Evolutionary conservation across 1,284 basidiomycete genomes (phyloP).

Genomic region (Cryptococcus wingfieldii): DNA sequence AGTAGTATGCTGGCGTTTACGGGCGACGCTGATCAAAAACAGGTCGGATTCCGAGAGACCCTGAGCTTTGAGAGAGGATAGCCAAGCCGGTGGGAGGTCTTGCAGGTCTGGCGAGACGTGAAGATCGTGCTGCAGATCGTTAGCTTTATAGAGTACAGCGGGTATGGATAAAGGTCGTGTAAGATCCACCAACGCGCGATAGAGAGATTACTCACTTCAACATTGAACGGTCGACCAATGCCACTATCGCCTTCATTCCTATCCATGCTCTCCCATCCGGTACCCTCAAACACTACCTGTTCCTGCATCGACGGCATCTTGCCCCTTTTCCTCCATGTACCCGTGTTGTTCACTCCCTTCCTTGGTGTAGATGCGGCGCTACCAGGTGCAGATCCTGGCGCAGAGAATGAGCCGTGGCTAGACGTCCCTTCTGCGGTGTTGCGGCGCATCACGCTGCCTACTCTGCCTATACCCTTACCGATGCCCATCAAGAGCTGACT

Average conservation of each 20-base stretch:
- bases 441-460: slow-evolving; percentile 16
- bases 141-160: background rate
- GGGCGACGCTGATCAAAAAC: slow-evolving; percentile 30
- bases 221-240: slow-evolving; percentile 39
- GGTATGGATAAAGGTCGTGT: background rate
- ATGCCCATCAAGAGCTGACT: slow-evolving; percentile 12
- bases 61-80: slow-evolving; percentile 29
- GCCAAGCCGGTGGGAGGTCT: slow-evolving; percentile 37
- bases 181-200: background rate
- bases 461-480: slow-evolving; percentile 11
- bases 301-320: background rate
- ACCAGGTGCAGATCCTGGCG: too few relatives aligned
- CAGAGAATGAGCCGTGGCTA: too few relatives aligned
- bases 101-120: slow-evolving; percentile 41
- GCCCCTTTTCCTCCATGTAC: background rate
- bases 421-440: slow-evolving; percentile 3
- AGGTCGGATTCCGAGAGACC: slow-evolving; percentile 40
- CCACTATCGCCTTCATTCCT: slow-evolving; percentile 24
- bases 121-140: slow-evolving; percentile 35
- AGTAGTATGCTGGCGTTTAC: slow-evolving; percentile 10
- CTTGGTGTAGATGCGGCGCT: background rate
- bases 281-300: background rate
- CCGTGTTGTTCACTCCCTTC: background rate
- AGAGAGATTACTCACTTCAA: slow-evolving; percentile 17
- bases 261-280: slow-evolving; percentile 1